Evolutionary conservation across 441 rosid species (phyloP), one percentile per base, ranked within the genome.

Genomic region (Croton laevigatus): DNA sequence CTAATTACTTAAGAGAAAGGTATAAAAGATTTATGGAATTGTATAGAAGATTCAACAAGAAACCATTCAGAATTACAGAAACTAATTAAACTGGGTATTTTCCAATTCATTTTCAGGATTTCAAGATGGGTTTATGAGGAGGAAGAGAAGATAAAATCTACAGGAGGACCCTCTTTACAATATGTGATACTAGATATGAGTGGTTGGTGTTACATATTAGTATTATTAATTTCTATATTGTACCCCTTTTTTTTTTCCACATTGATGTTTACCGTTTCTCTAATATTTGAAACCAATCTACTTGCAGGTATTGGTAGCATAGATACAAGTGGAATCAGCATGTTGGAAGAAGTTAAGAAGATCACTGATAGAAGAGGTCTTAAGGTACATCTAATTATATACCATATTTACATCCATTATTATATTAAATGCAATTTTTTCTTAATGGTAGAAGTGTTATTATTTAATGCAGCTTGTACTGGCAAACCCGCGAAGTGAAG

Each of bases 281-380:
- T 27, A 52, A 69, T 48, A 46, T 51, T 49, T 48, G 58, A 54
- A 8, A 5, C 57, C 9, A 5, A 55, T 62, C 40, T 48, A 57
- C 68, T 71, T 60, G 79, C 85, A 90, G 98, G 87, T 66, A 89
- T 89, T 72, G 97, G 98, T 22, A 91, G 88, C 83, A 90, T 92
- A 36, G 99, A 95, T 75, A 89, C 99, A 37, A 94, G 98, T 74
- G 99, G 99, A 38, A 88, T 91, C 68, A 83, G 91, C 85, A 92
- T 93, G 97, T 78, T 93, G 27, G 93, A 87, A 57, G 99, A 95
- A 79, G 67, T 81, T 5, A 86, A 87, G 79, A 93, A 89, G 80
- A 63, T 62, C 59, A 69, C 79, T 3, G 95, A 87, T 27, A 81
- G 97, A 78, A 87, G 84, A 77, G 87, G 52, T 17, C 76, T 89